phyloP scores from a whole-genome alignment of 768 basidiomycete genomes.

The Melanogaster broomeanus region DNA sequence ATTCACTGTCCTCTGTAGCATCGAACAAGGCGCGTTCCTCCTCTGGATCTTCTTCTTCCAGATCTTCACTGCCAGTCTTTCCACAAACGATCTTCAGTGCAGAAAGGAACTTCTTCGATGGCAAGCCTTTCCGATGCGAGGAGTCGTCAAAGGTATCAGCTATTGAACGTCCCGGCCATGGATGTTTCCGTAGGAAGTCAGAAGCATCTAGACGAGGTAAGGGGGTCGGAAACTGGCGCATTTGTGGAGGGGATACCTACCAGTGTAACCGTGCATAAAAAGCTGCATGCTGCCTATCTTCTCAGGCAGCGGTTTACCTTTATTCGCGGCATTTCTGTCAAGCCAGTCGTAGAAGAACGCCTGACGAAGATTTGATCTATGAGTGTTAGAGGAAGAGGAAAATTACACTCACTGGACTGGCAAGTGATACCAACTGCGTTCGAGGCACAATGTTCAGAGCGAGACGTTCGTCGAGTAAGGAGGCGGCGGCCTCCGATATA shows the following conservation, averaged over 20 bases:
- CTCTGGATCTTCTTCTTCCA: constrained; percentile 74
- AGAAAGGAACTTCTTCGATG: constrained; percentile 66
- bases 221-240: not conserved
- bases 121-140: constrained; percentile 68
- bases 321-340: constrained; percentile 78
- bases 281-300: constrained; percentile 92
- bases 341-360: constrained; percentile 95
- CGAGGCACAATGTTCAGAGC: constrained; percentile 81
- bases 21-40: constrained; percentile 73
- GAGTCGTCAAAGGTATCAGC: constrained; percentile 86
- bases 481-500: constrained; percentile 88
- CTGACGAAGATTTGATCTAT: constrained; percentile 33
- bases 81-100: constrained; percentile 84
- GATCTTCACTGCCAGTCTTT: constrained; percentile 73
- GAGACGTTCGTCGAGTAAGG: constrained; percentile 74
- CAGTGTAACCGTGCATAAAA: constrained; percentile 83
- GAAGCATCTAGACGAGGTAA: constrained; percentile 64
- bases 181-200: constrained; percentile 82
- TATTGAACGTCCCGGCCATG: constrained; percentile 85
- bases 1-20: constrained; percentile 56
- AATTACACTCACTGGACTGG: constrained; percentile 54
- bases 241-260: constrained; percentile 32
- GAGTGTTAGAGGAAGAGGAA: not conserved
- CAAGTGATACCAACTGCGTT: constrained; percentile 80
- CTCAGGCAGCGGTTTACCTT: constrained; percentile 80